A percentile compares a stretch with the other conserved stretches of the same genome.
Evolutionary conservation across 306 rosid species (phyloP).

Genomic region (Quercus glauca): DNA sequence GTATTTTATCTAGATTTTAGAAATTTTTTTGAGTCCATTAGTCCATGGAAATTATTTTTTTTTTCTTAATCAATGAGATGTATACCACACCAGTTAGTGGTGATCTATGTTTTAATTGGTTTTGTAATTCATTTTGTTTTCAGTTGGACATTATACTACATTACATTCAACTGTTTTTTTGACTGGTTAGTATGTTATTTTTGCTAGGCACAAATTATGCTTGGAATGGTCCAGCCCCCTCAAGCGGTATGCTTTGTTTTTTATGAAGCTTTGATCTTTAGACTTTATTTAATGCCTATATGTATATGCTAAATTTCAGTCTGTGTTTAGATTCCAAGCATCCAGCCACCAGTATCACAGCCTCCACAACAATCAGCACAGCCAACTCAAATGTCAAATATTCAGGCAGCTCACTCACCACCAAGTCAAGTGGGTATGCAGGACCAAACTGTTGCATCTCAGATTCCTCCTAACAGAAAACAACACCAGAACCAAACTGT

Average conservation of each 20-base stretch:
- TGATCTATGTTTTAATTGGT: background rate
- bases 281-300: background rate
- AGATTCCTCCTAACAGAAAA: slow-evolving; percentile 55
- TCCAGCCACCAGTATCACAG: slow-evolving; percentile 60
- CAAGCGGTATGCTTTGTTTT: slow-evolving; percentile 50
- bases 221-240: slow-evolving; percentile 96
- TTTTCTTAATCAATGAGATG: background rate
- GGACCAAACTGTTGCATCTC: slow-evolving; percentile 69
- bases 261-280: slow-evolving; percentile 8
- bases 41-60: background rate
- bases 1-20: background rate
- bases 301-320: slow-evolving; percentile 14
- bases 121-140: background rate
- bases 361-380: slow-evolving; percentile 56
- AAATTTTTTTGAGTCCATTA: background rate
- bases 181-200: slow-evolving; percentile 15
- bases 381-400: slow-evolving; percentile 44
- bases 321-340: slow-evolving; percentile 61
- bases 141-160: background rate
- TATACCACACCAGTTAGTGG: background rate
- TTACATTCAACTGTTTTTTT: slow-evolving; percentile 6
- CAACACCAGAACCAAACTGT: slow-evolving; percentile 66
- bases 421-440: slow-evolving; percentile 51
- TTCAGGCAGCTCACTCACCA: slow-evolving; percentile 51
- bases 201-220: slow-evolving; percentile 93